Evolutionary conservation across 192 early-diverging fungal species (phyloP).

Genomic region (Coemansia sp.): DNA sequence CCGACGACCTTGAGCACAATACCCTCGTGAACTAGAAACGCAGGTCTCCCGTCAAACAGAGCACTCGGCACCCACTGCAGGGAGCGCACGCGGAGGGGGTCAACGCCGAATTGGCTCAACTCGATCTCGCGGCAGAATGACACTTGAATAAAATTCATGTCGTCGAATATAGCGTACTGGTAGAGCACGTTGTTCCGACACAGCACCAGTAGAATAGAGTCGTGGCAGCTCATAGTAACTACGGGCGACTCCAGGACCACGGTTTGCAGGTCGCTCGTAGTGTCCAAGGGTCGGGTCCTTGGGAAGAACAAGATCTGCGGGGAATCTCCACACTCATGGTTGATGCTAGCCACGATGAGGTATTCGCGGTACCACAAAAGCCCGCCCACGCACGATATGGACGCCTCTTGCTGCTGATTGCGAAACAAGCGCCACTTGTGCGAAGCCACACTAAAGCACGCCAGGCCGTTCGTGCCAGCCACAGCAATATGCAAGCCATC

Average conservation of each 20-base stretch:
- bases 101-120: slow-evolving; percentile 5
- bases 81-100: slow-evolving; percentile 30
- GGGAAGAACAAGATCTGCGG: slow-evolving; percentile 35
- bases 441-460: slow-evolving; percentile 69
- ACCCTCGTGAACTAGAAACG: slow-evolving; percentile 45
- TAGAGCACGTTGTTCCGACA: slow-evolving; percentile 17
- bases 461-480: slow-evolving; percentile 80
- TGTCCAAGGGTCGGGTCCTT: slow-evolving; percentile 27
- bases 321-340: slow-evolving; percentile 13
- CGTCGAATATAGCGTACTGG: slow-evolving; percentile 40
- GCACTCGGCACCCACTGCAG: slow-evolving; percentile 52
- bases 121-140: slow-evolving; percentile 16
- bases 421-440: slow-evolving; percentile 90
- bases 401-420: slow-evolving; percentile 63
- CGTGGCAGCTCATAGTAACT: slow-evolving; percentile 30
- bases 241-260: slow-evolving; percentile 22
- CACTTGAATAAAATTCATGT: slow-evolving; percentile 20
- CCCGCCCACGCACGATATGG: slow-evolving; percentile 27
- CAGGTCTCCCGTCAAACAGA: slow-evolving; percentile 24
- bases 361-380: slow-evolving; percentile 46
- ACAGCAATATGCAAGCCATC: slow-evolving; percentile 78
- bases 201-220: slow-evolving; percentile 26
- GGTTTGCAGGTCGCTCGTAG: slow-evolving; percentile 14
- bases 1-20: slow-evolving; percentile 23
- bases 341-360: slow-evolving; percentile 32